Evolutionary conservation across 768 basidiomycete species (phyloP).

Genomic region (Tulasnella sp.): DNA sequence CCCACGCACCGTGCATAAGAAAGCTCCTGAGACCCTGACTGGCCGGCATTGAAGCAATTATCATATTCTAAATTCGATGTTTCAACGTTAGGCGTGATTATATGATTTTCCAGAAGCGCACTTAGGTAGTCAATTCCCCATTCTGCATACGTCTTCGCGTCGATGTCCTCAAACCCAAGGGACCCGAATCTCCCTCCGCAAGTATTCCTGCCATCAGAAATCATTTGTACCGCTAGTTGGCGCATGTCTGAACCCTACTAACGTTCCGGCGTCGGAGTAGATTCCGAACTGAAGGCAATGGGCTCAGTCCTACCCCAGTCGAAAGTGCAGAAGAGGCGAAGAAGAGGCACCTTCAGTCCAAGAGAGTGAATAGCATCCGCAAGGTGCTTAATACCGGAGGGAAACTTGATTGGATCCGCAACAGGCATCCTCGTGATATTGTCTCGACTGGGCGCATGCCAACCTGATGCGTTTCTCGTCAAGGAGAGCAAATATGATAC

Average conservation of each 20-base stretch:
- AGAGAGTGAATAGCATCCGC: slow-evolving; percentile 32
- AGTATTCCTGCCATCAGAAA: slow-evolving; percentile 32
- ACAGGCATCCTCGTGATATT: slow-evolving; percentile 27
- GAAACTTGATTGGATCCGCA: slow-evolving; percentile 31
- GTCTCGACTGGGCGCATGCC: slow-evolving; percentile 33
- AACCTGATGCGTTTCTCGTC: slow-evolving; percentile 14
- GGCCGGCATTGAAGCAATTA: slow-evolving; percentile 49
- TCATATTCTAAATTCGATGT: slow-evolving; percentile 42
- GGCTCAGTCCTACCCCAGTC: slow-evolving; percentile 3
- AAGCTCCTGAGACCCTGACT: slow-evolving; percentile 45
- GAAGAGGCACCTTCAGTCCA: slow-evolving; percentile 32
- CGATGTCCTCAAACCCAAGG: slow-evolving; percentile 47
- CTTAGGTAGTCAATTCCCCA: slow-evolving; percentile 49
- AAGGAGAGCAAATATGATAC: slow-evolving; percentile 36
- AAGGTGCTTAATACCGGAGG: slow-evolving; percentile 32
- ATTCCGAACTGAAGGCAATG: slow-evolving; percentile 39
- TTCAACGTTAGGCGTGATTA: background rate
- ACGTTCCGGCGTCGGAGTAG: slow-evolving; percentile 41
- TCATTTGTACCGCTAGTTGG: background rate
- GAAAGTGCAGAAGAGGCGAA: background rate
- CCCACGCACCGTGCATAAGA: slow-evolving; percentile 44
- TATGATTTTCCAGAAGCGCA: slow-evolving; percentile 38
- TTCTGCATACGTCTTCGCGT: slow-evolving; percentile 48
- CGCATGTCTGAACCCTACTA: background rate
- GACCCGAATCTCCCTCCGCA: slow-evolving; percentile 44